Conservation (phyloP, 768 basidiomycete genomes). For the Dioszegia aurantiaca region DNA sequence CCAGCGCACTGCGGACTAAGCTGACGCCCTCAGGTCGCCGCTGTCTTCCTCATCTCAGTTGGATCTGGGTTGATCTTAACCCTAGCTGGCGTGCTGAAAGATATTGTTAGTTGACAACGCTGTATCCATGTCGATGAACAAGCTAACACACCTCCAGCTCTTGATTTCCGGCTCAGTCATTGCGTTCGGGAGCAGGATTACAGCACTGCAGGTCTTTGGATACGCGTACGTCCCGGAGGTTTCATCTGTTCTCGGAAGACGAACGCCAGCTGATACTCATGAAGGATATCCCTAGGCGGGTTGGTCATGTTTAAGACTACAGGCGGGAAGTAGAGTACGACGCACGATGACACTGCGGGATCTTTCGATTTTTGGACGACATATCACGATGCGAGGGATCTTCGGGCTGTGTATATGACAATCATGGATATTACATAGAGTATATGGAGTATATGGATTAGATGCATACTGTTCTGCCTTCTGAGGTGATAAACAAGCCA, state of each 20-base stretch:
- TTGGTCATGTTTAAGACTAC: slow-evolving; percentile 78
- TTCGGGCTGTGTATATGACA: too few species aligned
- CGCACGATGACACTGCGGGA: too few species aligned
- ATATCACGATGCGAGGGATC: too few species aligned
- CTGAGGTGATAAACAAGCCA: too few species aligned
- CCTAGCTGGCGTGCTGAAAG: slow-evolving; percentile 89
- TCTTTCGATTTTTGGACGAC: too few species aligned
- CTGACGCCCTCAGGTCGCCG: slow-evolving; percentile 61
- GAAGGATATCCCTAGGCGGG: slow-evolving; percentile 79
- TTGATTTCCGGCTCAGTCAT: slow-evolving; percentile 87
- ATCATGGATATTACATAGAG: too few species aligned
- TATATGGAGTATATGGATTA: too few species aligned
- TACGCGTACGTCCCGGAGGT: slow-evolving; percentile 36
- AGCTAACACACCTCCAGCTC: slow-evolving; percentile 54
- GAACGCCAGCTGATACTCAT: slow-evolving; percentile 51
- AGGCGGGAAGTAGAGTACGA: slow-evolving; percentile 49
- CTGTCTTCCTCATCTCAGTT: slow-evolving; percentile 88
- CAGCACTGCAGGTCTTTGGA: slow-evolving; percentile 80
- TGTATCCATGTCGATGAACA: background rate
- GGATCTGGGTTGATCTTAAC: slow-evolving; percentile 78
- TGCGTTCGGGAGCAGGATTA: slow-evolving; percentile 75
- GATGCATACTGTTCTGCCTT: too few species aligned
- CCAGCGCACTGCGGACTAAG: background rate
- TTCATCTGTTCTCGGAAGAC: background rate
- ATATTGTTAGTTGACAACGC: slow-evolving; percentile 52